Evolutionary conservation across 306 rosid species (phyloP).

Genomic region (Fragaria iinumae): DNA sequence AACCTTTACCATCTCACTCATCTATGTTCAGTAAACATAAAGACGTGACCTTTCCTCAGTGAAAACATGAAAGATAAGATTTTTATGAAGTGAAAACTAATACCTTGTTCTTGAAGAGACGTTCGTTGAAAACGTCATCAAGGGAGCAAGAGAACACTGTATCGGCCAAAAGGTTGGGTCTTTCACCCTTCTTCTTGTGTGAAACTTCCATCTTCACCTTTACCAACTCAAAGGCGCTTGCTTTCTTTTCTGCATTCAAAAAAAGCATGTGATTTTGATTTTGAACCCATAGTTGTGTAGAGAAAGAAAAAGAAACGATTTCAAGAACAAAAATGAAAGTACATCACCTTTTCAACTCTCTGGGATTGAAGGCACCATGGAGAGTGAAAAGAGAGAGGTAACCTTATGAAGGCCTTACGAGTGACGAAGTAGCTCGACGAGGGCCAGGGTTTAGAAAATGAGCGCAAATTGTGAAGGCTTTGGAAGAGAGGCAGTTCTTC

Average conservation of each 20-base stretch:
- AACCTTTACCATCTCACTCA: background rate
- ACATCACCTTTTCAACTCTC: background rate
- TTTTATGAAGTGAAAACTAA: background rate
- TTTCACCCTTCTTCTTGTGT: too few relatives aligned
- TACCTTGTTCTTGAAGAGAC: constrained; percentile 44
- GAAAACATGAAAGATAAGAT: too few relatives aligned
- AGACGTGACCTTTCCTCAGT: background rate
- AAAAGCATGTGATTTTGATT: background rate
- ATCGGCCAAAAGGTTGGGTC: constrained; percentile 12
- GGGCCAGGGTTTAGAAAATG: too few relatives aligned
- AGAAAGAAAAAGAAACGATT: background rate
- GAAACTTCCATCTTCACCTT: background rate
- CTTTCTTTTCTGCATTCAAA: background rate
- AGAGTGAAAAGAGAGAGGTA: background rate
- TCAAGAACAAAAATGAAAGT: too few relatives aligned
- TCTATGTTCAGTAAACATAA: background rate
- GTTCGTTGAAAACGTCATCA: constrained; percentile 40
- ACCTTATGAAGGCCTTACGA: too few relatives aligned
- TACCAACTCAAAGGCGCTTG: too few relatives aligned
- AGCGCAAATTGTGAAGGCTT: background rate
- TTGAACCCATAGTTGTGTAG: background rate
- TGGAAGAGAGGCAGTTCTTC: background rate
- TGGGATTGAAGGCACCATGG: background rate
- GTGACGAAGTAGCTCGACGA: too few relatives aligned
- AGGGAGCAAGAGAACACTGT: constrained; percentile 52